Evolutionary conservation across 2,329 filamentous ascomycete genomes (phyloP), one percentile per base, ranked within the genome.

Genomic region (Aureobasidium sp.): DNA sequence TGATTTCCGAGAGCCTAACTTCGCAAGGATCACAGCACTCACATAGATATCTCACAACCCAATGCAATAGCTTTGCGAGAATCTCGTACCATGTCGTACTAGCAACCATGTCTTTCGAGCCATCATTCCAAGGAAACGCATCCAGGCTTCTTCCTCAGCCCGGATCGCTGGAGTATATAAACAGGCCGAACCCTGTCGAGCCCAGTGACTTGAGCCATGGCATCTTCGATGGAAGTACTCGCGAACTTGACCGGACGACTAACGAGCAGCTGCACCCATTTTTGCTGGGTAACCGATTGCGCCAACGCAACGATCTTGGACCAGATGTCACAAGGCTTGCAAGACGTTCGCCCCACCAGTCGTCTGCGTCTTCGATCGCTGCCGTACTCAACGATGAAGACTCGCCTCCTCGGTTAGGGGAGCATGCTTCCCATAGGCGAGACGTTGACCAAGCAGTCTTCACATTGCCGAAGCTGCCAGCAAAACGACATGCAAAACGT

Each of bases 381-480:
- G 69, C 69, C 57, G 71, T 74, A 2, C 59, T 71, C 38, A 73
- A 74, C 57, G 62, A 69, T 33, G 68, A 69, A 66, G 62, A 72
- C 61, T 57, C 71, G 66, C 62, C 68, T 65, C 7, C 62, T 3
- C 70, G 68, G 47, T 61, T 66, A n/a, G 53, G 42, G n/a, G 64
- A 66, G 27, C 67, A 67, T 21, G 60, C 62, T 1, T 63, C 62
- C 50, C 61, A 67, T 33, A 61, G 62, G 67, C 46, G 64, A 67
- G 54, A 59, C 57, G 57, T 69, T 68, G n/a, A 60, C 69, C 19
- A 62, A 37, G 55, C 63, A 21, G n/a, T 60, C 8, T 61, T 61
- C 19, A 72, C 67, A 38, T 64, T 75, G 27, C 77, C 77, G 2
- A 74, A 74, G 62, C 71, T 74, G 21, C 74, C 71, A 15, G 63